phyloP scores from a whole-genome alignment of 179 eudicot species.

The Camellia oleifera region DNA sequence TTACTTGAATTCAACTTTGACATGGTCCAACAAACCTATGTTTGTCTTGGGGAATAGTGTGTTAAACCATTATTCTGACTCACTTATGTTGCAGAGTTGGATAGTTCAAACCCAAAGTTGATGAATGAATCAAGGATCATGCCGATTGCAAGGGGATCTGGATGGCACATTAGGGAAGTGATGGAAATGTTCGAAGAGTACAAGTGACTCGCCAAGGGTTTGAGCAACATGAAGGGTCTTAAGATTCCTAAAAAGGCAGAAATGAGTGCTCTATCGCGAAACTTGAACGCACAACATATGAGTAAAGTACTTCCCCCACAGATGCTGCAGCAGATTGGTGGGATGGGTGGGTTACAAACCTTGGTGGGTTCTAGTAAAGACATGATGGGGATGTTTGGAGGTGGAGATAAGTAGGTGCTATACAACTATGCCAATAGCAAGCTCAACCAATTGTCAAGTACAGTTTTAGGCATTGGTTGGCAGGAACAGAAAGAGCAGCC shows the following conservation, averaged over 20 bases:
- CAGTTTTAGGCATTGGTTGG: not conserved
- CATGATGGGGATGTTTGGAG: conserved; percentile 96
- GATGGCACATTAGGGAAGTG: conserved; percentile 68
- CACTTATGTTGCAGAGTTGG: conserved; percentile 62
- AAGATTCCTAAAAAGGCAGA: conserved; percentile 95
- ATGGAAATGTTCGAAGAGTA: conserved; percentile 90
- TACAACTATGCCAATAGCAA: not conserved
- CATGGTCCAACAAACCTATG: not conserved
- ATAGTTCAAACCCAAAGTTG: conserved; percentile 82
- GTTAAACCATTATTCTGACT: not conserved
- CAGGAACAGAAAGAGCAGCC: not conserved
- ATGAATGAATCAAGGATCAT: conserved; percentile 86
- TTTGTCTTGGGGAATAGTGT: not conserved
- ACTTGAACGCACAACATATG: conserved; percentile 92
- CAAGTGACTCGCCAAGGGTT: conserved; percentile 87
- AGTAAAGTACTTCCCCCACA: conserved; percentile 83
- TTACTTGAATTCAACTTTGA: not conserved
- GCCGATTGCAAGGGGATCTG: conserved; percentile 93
- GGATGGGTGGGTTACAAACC: conserved; percentile 80
- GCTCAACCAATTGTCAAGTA: not conserved
- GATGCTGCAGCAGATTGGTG: conserved; percentile 94
- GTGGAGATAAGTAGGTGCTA: conserved; percentile 41
- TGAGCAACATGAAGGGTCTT: conserved; percentile 98
- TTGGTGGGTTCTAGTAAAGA: conserved; percentile 82
- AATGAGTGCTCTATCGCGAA: conserved; percentile 83